Conservation (phyloP, 176 grass and related monocot species). For the Phoenix roebelenii region DNA sequence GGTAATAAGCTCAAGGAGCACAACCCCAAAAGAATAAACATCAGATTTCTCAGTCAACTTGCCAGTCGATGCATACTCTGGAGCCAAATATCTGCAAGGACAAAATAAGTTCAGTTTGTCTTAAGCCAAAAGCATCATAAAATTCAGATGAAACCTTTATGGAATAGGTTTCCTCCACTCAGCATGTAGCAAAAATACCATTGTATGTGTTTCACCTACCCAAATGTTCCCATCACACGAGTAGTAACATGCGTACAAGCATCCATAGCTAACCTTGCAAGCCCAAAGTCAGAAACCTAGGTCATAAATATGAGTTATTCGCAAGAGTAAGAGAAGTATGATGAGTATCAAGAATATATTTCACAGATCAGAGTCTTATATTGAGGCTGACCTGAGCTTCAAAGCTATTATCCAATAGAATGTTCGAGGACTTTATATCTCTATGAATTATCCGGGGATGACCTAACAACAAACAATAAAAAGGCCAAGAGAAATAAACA, state of each 20-base stretch:
- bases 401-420: conserved; percentile 86
- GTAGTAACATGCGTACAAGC: conserved; percentile 87
- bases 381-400: conserved; percentile 55
- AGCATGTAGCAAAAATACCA: no score
- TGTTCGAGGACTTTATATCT: conserved; percentile 98
- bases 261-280: conserved; percentile 83
- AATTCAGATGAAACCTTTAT: background rate
- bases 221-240: conserved; percentile 95
- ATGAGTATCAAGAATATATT: background rate
- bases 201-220: conserved; percentile 35
- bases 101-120: conserved; percentile 16
- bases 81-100: conserved; percentile 63
- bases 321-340: no score
- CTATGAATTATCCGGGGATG: conserved; percentile 88
- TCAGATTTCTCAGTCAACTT: conserved; percentile 91
- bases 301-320: conserved; percentile 10
- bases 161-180: no score
- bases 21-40: conserved; percentile 88
- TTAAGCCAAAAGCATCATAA: background rate
- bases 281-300: conserved; percentile 91
- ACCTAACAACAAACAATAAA: conserved; percentile 38
- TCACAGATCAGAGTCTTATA: background rate
- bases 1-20: conserved; percentile 85
- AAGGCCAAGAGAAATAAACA: background rate
- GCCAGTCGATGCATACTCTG: conserved; percentile 81